Base-by-base conservation (phyloP, 148 eudicot genomes). In the Tetragonia tetragonoides region DNA sequence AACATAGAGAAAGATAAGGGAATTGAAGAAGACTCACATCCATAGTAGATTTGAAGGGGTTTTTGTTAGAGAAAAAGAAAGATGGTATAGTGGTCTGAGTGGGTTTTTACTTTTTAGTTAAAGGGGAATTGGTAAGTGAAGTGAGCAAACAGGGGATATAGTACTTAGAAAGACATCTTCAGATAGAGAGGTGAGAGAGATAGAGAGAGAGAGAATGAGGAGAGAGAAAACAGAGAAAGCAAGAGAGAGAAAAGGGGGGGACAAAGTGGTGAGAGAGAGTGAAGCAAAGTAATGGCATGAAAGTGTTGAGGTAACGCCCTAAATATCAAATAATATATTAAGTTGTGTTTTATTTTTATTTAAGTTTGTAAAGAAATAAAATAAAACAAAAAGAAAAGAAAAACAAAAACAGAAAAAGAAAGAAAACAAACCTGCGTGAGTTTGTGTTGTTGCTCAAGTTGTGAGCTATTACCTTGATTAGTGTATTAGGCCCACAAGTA, bases 21-120 rank as follows among this genome's bases (percentile, higher is more conserved):
- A 61, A 18, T 6, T 14, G 6, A 18, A 39, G 47, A 74, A 71
- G 37, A 74, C 81, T 84, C 77, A 84, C 86, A 76, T 84, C 86
- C 86, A 84, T 83, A 49, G 24, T 53, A n/a, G 42, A 2, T 14
- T 28, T 64, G 24, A 5, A 16, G 2, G 53, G 72, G 16, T 37
- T 44, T 12, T 34, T 74, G 7, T 21, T 40, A 4, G 34, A 20
- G 11, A 46, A 34, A 7, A 16, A 3, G 63, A 39, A 28, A 68
- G 59, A 16, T 42, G 42, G 38, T 24, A 20, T 41, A 15, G 24
- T 18, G 8, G 51, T 4, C 15, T 8, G 17, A 28, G 40, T 67
- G 44, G 49, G 16, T 23, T 1, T 16, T 16, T 67, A 47, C 9
- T 24, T 9, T 10, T 37, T 11, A 16, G 34, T 28, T 37, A 38